Conservation (phyloP, 257 asterid species). For the Nicotiana tomentosiformis region DNA sequence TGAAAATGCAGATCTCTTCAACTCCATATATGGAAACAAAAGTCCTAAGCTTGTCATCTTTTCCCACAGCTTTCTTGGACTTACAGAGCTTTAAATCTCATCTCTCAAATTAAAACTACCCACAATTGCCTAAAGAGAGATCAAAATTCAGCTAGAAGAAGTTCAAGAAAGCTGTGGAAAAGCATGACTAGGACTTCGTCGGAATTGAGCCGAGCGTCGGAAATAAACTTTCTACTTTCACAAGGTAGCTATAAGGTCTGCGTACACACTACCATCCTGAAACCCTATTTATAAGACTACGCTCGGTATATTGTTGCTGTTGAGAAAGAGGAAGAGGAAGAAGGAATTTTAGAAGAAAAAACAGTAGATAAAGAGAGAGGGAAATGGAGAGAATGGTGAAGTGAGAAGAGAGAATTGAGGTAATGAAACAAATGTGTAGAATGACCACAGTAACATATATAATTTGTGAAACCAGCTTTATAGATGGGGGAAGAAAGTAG, state of each 20-base stretch:
- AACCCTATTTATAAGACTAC: rapidly evolving
- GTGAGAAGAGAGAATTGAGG: not conserved
- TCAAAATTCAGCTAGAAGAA: conserved; percentile 22
- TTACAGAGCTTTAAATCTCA: conserved; percentile 13
- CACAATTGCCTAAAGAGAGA: not conserved
- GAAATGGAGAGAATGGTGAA: conserved; percentile 4
- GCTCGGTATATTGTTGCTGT: too few species aligned
- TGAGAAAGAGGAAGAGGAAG: too few species aligned
- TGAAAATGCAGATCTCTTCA: conserved; percentile 4
- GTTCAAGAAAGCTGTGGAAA: conserved; percentile 99
- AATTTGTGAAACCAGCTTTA: conserved; percentile 23
- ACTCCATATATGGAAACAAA: not conserved
- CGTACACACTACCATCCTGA: too few species aligned
- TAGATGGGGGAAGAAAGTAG: conserved; percentile 33
- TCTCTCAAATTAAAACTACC: not conserved
- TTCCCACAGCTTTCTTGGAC: conserved; percentile 66
- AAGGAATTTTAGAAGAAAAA: not conserved
- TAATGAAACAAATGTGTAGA: conserved; percentile 3
- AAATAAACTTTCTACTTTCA: too few species aligned
- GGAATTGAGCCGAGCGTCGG: too few species aligned
- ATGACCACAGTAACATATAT: conserved; percentile 47
- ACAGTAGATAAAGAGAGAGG: not conserved
- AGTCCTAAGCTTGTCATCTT: conserved; percentile 43
- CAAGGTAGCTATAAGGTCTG: not conserved
- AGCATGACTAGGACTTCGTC: conserved; percentile 53